These are phyloP conservation scores for Crithidia thermophila DNA, from an alignment of 208 protist species.

Conservation along the genomic window DNA sequence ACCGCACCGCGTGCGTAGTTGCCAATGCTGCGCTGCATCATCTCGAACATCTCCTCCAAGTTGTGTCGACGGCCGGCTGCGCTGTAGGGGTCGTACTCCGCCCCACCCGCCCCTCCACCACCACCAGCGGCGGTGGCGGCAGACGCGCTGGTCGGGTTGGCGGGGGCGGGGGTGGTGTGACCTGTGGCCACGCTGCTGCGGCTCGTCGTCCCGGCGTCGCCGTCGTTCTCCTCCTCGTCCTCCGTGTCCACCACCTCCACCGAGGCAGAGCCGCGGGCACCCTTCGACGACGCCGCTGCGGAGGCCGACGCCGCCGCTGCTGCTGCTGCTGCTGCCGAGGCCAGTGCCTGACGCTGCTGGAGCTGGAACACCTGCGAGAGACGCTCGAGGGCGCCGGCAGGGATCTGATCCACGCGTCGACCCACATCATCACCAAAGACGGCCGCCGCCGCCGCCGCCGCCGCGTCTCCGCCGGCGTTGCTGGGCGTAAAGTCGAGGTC, in stretches of 20 bases:
- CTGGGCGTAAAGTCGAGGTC: slow-evolving; percentile 6
- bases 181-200: slow-evolving; percentile 19
- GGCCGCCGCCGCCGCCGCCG: slow-evolving; percentile 18
- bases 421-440: slow-evolving; percentile 22
- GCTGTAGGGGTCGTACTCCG: slow-evolving; percentile 11
- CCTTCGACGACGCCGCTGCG: slow-evolving; percentile 5
- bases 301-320: not conserved
- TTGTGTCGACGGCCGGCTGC: slow-evolving; percentile 18
- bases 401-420: slow-evolving; percentile 24
- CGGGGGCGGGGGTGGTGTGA: slow-evolving; percentile 3
- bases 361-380: slow-evolving; percentile 29
- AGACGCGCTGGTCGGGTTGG: too few species aligned
- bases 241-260: slow-evolving; percentile 16
- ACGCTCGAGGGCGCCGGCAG: slow-evolving; percentile 23
- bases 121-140: not conserved
- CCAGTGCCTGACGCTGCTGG: slow-evolving; percentile 22
- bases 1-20: slow-evolving; percentile 12
- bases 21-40: slow-evolving; percentile 37
- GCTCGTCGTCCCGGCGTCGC: slow-evolving; percentile 6
- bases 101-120: not conserved
- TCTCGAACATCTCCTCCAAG: slow-evolving; percentile 37
- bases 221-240: slow-evolving; percentile 20
- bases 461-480: not conserved
- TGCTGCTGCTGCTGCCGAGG: slow-evolving; percentile 1
- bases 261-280: slow-evolving; percentile 6